Evolutionary conservation across 2,329 filamentous ascomycete species (phyloP).

Genomic region (Penicillium sp.): DNA sequence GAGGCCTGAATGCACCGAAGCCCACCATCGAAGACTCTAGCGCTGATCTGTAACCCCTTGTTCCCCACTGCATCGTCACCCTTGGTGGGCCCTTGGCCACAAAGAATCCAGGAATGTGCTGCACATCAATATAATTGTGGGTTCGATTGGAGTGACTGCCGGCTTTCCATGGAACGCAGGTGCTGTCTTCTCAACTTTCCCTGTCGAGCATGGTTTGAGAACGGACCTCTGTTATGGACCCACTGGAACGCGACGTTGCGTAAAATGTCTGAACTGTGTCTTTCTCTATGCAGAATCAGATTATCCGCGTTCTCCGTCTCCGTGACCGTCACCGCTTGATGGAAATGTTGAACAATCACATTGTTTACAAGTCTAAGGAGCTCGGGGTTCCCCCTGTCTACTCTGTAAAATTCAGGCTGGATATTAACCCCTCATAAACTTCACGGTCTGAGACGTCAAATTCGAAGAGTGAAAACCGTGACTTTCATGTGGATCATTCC

Average conservation of each 20-base stretch:
- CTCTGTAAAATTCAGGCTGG: neutral
- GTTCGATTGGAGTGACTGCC: constrained; percentile 13
- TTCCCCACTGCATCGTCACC: constrained; percentile 11
- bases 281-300: neutral
- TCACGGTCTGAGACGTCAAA: neutral
- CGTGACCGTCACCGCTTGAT: neutral
- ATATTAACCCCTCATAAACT: no score
- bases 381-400: neutral
- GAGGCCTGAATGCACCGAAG: constrained; percentile 5
- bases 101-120: constrained; percentile 1
- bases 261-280: neutral
- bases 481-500: neutral
- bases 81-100: constrained; percentile 6
- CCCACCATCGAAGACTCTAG: constrained; percentile 12
- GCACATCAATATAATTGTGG: neutral
- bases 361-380: no score
- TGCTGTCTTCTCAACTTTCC: constrained; percentile 13
- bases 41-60: neutral
- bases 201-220: constrained; percentile 9
- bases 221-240: constrained; percentile 6
- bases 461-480: neutral
- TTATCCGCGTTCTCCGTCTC: neutral
- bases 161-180: constrained; percentile 8
- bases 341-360: neutral
- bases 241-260: constrained; percentile 7